phyloP scores from a whole-genome alignment of 352 stramenopile genomes.

The Pythium myriotylum region DNA sequence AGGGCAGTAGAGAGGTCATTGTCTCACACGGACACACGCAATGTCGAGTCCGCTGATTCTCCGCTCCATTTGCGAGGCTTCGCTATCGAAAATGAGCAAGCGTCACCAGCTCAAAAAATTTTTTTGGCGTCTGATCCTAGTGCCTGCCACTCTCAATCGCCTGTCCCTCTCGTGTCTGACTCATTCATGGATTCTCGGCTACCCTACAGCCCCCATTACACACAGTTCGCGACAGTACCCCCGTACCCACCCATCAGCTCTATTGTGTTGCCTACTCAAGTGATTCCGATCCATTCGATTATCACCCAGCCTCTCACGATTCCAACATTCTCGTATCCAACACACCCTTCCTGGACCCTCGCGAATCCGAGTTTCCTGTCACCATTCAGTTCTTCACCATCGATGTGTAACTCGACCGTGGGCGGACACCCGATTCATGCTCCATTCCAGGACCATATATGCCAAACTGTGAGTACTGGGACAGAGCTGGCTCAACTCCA shows the following conservation, averaged over 20 bases:
- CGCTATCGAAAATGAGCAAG: no score
- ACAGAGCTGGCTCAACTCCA: conserved; percentile 7
- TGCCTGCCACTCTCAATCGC: no score
- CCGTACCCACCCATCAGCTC: not conserved
- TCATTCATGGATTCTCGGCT: no score
- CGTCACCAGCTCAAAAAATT: no score
- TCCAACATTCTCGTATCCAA: not conserved
- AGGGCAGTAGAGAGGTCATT: no score
- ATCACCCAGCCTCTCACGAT: not conserved
- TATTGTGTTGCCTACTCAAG: not conserved
- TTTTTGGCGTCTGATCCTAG: no score
- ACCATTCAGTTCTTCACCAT: not conserved
- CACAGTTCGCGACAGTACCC: not conserved
- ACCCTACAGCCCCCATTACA: not conserved
- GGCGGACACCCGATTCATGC: no score
- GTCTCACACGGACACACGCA: no score
- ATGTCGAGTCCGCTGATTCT: no score
- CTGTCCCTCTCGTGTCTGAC: no score
- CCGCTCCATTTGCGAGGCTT: no score
- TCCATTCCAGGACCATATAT: no score
- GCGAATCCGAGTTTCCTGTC: not conserved
- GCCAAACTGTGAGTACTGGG: not conserved
- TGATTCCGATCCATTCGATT: conserved; percentile 5
- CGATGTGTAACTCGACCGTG: not conserved
- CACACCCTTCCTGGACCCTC: conserved; percentile 1